Base-by-base conservation (phyloP, 768 basidiomycete genomes). In the Russula virescens region DNA sequence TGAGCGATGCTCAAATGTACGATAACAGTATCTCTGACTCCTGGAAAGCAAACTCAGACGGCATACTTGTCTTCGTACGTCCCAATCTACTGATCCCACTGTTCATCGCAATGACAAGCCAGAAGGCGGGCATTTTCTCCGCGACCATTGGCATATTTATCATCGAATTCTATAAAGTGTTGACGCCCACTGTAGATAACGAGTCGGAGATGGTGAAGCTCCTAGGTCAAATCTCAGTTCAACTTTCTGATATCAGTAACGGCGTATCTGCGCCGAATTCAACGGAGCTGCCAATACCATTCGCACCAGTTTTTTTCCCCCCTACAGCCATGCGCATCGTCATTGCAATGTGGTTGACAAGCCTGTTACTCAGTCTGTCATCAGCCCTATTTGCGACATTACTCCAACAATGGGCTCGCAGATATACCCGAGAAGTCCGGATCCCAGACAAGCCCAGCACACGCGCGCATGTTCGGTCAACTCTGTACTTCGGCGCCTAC, bases 271-370 rank as follows among this genome's bases (percentile, higher is more conserved):
- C n/a, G n/a, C n/a, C n/a, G n/a, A n/a, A n/a, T n/a, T n/a, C n/a
- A n/a, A n/a, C n/a, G n/a, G n/a, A n/a, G n/a, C n/a, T n/a, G n/a
- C n/a, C n/a, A 45, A 51, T 26, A 48, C 42, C 43, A 34, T 58
- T 0, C 18, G 28, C 14, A 49, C n/a, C 35, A 34, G 21, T 5
- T 45, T 13, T 55, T 26, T 31, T 45, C 61, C 14, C 28, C 42
- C 11, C 21, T 8, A 21, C 18, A 19, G 11, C 40, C 14, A 48
- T 55, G 5, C n/a, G n/a, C n/a, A 19, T 65, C 9, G 61, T 62
- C 49, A 65, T 57, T 35, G 43, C 50, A 42, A 50, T 65, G 47
- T 65, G 64, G 64, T 21, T 52, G 23, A 31, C 58, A 18, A 65
- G 64, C 54, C 61, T 65, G 8, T 13, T 57, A 28, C 49, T 65